phyloP scores from a whole-genome alignment of 257 asterid genomes.

The Linderniella brevidens region DNA sequence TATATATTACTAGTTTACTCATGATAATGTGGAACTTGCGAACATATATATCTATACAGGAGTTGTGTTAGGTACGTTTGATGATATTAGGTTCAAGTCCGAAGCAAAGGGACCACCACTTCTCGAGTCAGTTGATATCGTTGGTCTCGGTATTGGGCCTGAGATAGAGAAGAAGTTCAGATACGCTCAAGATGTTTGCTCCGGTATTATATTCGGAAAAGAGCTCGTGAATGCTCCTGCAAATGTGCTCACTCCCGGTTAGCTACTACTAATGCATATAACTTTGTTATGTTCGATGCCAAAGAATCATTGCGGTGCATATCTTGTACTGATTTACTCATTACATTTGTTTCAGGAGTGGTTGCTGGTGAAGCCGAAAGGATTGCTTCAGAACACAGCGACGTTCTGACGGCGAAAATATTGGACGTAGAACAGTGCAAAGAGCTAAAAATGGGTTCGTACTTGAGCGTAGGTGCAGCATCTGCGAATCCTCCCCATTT shows the following conservation, averaged over 20 bases:
- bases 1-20: no score
- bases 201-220: conserved; percentile 69
- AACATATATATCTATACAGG: conserved; percentile 22
- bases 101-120: conserved; percentile 47
- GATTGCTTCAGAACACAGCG: conserved; percentile 72
- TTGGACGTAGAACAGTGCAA: conserved; percentile 87
- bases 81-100: conserved; percentile 77
- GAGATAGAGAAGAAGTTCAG: conserved; percentile 75
- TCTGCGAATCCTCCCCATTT: conserved; percentile 90
- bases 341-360: conserved; percentile 28
- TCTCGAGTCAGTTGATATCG: conserved; percentile 63
- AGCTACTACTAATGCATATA: conserved; percentile 13
- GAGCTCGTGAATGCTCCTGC: conserved; percentile 97
- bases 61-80: conserved; percentile 66
- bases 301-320: background rate
- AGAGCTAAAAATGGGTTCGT: conserved; percentile 97
- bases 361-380: conserved; percentile 73
- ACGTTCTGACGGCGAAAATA: conserved; percentile 75
- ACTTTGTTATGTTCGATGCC: background rate
- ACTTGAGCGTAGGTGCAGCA: conserved; percentile 89
- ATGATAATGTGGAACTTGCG: background rate
- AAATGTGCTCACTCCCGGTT: conserved; percentile 94
- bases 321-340: background rate
- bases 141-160: conserved; percentile 88
- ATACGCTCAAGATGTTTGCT: conserved; percentile 60